These are phyloP conservation scores for Sporodiniella umbellata DNA, from an alignment of 371 early-diverging fungal species.

Conservation along the genomic window DNA sequence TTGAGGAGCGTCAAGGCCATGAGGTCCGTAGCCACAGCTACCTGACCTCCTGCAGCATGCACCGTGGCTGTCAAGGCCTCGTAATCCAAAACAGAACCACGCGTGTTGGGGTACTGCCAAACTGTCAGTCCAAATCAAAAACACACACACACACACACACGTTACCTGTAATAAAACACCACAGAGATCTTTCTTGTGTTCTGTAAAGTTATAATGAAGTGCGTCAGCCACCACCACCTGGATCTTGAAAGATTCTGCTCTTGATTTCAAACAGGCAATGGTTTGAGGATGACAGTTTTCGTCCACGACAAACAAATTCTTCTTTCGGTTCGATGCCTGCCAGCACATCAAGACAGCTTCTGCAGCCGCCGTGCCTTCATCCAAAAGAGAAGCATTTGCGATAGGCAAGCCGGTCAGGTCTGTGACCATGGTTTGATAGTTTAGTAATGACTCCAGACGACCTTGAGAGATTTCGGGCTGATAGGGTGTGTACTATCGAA, in stretches of 20 bases:
- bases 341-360: conserved; percentile 96
- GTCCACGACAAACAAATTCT: conserved; percentile 89
- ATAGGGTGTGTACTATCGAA: conserved; percentile 92
- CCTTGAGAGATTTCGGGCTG: conserved; percentile 98
- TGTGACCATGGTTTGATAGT: conserved; percentile 94
- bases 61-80: conserved; percentile 70
- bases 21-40: conserved; percentile 90
- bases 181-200: conserved; percentile 71
- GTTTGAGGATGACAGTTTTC: conserved; percentile 93
- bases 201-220: conserved; percentile 72
- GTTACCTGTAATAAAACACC: conserved; percentile 89
- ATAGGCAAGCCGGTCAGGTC: conserved; percentile 93
- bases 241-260: conserved; percentile 93
- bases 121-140: no score
- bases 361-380: conserved; percentile 97
- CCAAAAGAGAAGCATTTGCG: conserved; percentile 94
- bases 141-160: no score
- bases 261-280: conserved; percentile 84
- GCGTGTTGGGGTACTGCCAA: conserved; percentile 86
- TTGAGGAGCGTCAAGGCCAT: conserved; percentile 90
- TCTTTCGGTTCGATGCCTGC: conserved; percentile 64
- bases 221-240: conserved; percentile 83
- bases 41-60: conserved; percentile 82
- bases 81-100: conserved; percentile 83
- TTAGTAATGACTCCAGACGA: conserved; percentile 92